Base-by-base conservation (phyloP, 257 asterid species). In the Penstemon eatonii region DNA sequence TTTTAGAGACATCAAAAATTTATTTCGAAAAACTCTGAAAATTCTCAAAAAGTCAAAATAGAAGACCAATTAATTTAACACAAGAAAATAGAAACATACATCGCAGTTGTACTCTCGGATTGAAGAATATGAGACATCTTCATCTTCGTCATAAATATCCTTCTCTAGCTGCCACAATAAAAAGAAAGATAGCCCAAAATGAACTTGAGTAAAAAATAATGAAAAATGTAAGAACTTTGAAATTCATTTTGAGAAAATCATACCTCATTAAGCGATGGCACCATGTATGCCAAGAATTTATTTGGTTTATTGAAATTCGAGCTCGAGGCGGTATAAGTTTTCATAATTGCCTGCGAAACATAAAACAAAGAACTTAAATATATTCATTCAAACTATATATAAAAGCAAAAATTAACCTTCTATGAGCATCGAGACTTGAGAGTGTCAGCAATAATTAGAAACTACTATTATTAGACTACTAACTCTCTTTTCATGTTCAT, bases 91-190 rank as follows among this genome's bases (percentile, higher is more conserved):
- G 52, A 56, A 52, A 78, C 96, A 18, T 86, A 91, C 97, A 79
- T 94, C 97, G 84, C 89, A 94, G 78, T 91, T 91, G 79, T 94
- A 94, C 72, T 89, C 96, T 52, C 97, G 96, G 75, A 94, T 72
- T 97, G 96, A 94, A 19, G 96, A 76, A 77, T 87, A 91, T 11
- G 95, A 76, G 55, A 84, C 75, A 76, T 94, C 99, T 84, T 91
- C 97, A 40, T 74, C 83, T 65, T 91, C 96, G 69, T 91, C 95
- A 42, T 79, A 86, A 68, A 90, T 84, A 80, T 94, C 96, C 89
- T 94, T 94, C 68, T 84, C 84, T 6, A 89, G 77, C 99, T 94
- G 96, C 71, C 66, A 77, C 55, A 71, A 71, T 65, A 72, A 75
- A 70, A 63, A 73, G 66, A 65, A 72, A 36, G 11, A 55, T 68